Evolutionary conservation across 768 basidiomycete genomes (phyloP), one percentile per base, ranked within the genome.

Genomic region (Rhodotorula toruloides): DNA sequence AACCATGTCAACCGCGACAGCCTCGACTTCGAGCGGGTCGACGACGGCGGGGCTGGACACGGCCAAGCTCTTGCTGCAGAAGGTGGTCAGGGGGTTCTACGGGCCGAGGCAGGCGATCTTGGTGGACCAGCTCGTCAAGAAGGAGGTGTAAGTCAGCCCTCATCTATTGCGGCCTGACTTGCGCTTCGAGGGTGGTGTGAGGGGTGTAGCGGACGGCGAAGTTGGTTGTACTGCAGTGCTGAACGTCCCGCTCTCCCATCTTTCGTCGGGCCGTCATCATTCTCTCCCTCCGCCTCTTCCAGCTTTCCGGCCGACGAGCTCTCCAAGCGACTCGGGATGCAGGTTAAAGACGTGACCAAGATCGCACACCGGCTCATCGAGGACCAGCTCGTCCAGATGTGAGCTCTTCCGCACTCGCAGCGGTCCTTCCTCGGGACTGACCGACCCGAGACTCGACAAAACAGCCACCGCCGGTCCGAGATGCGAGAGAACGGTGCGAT

Each of bases 251-350:
- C n/a, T n/a, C 71, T 64, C 54, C 37, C 68, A 16, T 19, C 25
- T 12, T 9, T 36, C 14, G 44, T 46, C 58, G 61, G 34, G 71
- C 63, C 46, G 19, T 47, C 36, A 25, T 36, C 29, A 22, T n/a
- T 36, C 29, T 49, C n/a, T 44, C 27, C 17, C 37, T 49, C 55
- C 63, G 25, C 72, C 65, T 36, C 40, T 37, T 6, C 17, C 66
- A 93, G 91, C 79, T 85, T 91, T 76, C 91, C 91, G 79, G 91
- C 92, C 78, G 91, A 94, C 78, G 91, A 93, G 73, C 79, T 94
- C 77, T 90, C 90, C n/a, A 87, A 88, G 55, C 81, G 90, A 73
- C 86, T 92, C 84, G 91, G 91, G 19, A 81, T 91, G 71, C 88
- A 89, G 79, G 84, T 87, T 34, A 91, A 91, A 75, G 91, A 93